Base-by-base conservation (phyloP, 495 filamentous ascomycete genomes). In the Echria macrotheca region DNA sequence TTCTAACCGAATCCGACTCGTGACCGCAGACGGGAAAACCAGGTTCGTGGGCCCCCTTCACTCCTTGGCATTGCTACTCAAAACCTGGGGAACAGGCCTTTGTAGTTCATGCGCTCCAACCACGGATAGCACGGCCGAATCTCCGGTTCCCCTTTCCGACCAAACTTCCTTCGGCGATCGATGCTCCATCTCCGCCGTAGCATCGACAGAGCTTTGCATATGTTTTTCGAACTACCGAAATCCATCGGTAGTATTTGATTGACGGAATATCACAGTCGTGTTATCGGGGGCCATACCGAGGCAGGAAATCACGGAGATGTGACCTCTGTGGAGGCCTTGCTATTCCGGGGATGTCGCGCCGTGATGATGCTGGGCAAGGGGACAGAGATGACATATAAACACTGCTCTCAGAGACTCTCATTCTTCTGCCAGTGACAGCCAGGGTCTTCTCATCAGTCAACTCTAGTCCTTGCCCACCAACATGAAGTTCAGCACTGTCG, bases 401-500 rank as follows among this genome's bases (percentile, higher is more conserved):
- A 12, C 28, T 0, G 6, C 25, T 33, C 25, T 21, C 28, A 21
- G 1, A 5, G 18, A 22, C 10, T 8, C 15, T 5, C 8, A 24
- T 29, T 15, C 26, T 32, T 31, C 17, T 24, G 15, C 10, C 42
- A 12, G 4, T 18, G 36, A 17, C 18, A 45, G 28, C 42, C 28
- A 24, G 32, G 11, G 18, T 41, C 38, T 11, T 10, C 37, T 33
- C 26, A n/a, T 11, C 31, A 35, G 31, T 11, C 17, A 11, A 15
- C 3, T 11, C 31, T 10, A n/a, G 10, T 15, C 7, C 42, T 29
- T 21, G 9, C 7, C 39, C 18, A 4, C 42, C 25, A 45, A 45
- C 15, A 45, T 45, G 42, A 45, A 45, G 42, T 19, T 45, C 42
- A 45, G 10, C 25, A 33, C 42, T 4, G 28, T 28, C 15, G 42